These are phyloP conservation scores for Eleusine coracana DNA, from an alignment of 176 grass and related monocot genomes.

Conservation along the genomic window DNA sequence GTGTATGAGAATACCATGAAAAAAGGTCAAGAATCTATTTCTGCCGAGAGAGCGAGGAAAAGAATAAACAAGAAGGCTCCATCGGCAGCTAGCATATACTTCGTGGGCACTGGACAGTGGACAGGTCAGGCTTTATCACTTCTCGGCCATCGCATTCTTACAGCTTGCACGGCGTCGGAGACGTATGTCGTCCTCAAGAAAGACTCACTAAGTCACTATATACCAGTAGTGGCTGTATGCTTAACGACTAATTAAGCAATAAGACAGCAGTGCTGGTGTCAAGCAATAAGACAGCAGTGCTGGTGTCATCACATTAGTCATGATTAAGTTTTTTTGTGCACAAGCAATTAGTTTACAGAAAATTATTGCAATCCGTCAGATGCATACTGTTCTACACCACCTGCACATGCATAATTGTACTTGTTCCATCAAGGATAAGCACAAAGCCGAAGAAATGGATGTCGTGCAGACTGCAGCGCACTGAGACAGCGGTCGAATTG, in stretches of 20 bases:
- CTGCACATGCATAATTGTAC: constrained; percentile 25
- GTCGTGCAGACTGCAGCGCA: neutral
- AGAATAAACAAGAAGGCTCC: constrained; percentile 16
- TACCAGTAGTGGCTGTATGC: too few relatives aligned
- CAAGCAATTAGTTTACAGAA: neutral
- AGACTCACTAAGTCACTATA: too few relatives aligned
- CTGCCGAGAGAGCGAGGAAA: neutral
- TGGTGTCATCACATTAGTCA: neutral
- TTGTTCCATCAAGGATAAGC: neutral
- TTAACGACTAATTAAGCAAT: neutral
- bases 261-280: neutral
- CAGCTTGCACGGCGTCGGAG: constrained; percentile 14
- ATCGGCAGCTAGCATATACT: neutral
- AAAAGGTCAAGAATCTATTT: constrained; percentile 11
- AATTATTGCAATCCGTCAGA: constrained; percentile 7
- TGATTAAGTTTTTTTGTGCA: neutral
- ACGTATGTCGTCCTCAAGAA: neutral
- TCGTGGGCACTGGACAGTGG: neutral
- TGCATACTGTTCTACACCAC: neutral
- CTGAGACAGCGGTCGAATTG: neutral
- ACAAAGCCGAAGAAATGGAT: neutral
- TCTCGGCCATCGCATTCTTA: constrained; percentile 36
- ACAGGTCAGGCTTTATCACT: constrained; percentile 24
- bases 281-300: neutral
- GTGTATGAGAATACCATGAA: constrained; percentile 6